These are phyloP conservation scores for Candida peoriensis DNA, from an alignment of 805 yeast genomes.

Conservation along the genomic window DNA sequence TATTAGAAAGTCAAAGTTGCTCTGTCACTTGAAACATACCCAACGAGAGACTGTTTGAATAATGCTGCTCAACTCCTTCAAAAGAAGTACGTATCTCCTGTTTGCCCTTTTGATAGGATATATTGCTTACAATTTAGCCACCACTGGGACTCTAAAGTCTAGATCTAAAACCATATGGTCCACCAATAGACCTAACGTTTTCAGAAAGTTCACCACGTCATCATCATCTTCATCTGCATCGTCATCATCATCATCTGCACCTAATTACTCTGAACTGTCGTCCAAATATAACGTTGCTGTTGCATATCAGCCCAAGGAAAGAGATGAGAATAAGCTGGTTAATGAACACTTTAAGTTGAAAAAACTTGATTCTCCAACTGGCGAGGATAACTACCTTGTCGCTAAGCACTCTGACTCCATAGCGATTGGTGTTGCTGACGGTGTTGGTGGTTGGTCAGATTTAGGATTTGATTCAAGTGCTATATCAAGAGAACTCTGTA, in stretches of 20 bases:
- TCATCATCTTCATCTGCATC: constrained; percentile 14
- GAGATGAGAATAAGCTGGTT: constrained; percentile 46
- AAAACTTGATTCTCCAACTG: constrained; percentile 53
- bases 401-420: constrained; percentile 31
- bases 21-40: too few relatives aligned
- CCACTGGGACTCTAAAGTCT: constrained; percentile 3
- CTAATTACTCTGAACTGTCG: constrained; percentile 17
- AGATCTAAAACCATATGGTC: constrained; percentile 5
- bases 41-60: too few relatives aligned
- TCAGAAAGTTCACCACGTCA: constrained; percentile 7
- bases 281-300: constrained; percentile 54
- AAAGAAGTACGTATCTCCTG: constrained; percentile 21
- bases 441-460: constrained; percentile 97
- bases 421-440: constrained; percentile 86
- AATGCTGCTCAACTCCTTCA: constrained; percentile 17
- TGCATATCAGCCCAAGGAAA: constrained; percentile 69
- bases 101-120: constrained; percentile 11
- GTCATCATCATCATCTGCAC: constrained; percentile 10
- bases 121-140: constrained; percentile 20
- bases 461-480: constrained; percentile 88
- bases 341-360: constrained; percentile 24
- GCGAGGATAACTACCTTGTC: constrained; percentile 71
- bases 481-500: constrained; percentile 75
- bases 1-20: too few relatives aligned
- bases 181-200: too few relatives aligned